Base-by-base conservation (phyloP, 2,329 filamentous ascomycete genomes). In the Emericellopsis atlantica region DNA sequence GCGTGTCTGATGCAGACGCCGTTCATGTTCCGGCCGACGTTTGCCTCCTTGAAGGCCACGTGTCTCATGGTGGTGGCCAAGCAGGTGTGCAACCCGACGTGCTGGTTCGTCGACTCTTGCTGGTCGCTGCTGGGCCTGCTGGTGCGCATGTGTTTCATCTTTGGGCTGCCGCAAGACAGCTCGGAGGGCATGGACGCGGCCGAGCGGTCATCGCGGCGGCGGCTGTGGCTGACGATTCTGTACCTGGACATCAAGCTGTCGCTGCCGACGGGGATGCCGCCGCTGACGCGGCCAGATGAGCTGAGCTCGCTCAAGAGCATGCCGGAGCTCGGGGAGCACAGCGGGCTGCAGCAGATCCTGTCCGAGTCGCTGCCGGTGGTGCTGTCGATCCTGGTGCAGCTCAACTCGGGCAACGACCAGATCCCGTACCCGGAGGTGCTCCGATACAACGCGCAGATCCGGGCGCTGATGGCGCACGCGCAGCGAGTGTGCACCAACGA, bases 1-100 rank as follows among this genome's bases (percentile, higher is more conserved):
- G 57, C 58, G 0, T 61, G 58, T 29, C 49, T 61, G 5, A 57
- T 58, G 52, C 57, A 61, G 46, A 61, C 58, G 4, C 56, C 57
- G 2, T 60, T 59, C 43, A 60, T 60, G 52, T 59, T 59, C 37
- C 56, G 58, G 2, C 58, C 58, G 7, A 59, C 54, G 3, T 46
- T 59, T 26, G 45, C 55, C n/a, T 49, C 53, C 1, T 47, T 60
- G 12, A 54, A 56, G 40, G 49, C 52, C 1, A 42, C 60, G 10
- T 50, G 51, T 14, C 46, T 61, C 15, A 58, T 59, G 52, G 52
- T 57, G 18, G 52, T 60, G 29, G 58, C 58, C 22, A 60, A 60
- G 45, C 54, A 59, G 35, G 50, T 59, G 7, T 60, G 57, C 48
- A 60, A 60, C 42, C 54, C 58, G 11, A 60, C 57, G 0, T 61